phyloP scores from a whole-genome alignment of 306 rosid genomes.

The Malus orientalis region DNA sequence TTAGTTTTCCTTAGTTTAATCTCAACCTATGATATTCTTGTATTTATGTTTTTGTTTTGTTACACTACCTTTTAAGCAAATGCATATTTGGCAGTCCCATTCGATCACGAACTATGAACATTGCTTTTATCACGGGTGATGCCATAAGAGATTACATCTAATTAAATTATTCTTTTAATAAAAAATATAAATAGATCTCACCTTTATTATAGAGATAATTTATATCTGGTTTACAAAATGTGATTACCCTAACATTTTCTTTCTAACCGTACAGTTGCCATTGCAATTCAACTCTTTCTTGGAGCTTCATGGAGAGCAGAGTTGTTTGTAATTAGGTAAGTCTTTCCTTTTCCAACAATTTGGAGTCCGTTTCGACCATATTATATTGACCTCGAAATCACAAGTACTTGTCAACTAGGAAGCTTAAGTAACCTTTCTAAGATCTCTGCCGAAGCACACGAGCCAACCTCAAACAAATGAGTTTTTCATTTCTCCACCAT shows the following conservation, averaged over 20 bases:
- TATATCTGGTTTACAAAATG: too few species aligned
- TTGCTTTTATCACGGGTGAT: too few species aligned
- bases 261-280: background rate
- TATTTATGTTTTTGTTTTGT: background rate
- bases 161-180: too few species aligned
- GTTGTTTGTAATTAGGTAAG: background rate
- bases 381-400: too few species aligned
- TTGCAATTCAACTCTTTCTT: background rate
- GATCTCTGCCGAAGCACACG: too few species aligned
- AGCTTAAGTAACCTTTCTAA: too few species aligned
- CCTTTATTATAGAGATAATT: rapidly evolving
- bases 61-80: background rate
- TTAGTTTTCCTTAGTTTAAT: background rate
- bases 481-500: too few species aligned
- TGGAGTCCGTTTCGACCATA: background rate
- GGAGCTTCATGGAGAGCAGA: background rate
- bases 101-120: background rate
- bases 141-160: too few species aligned
- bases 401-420: too few species aligned
- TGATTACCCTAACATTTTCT: too few species aligned
- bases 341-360: background rate
- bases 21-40: background rate
- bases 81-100: background rate
- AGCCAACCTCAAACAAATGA: too few species aligned
- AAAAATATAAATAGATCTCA: too few species aligned